A percentile compares a stretch with the other conserved stretches of the same genome.
Conservation (phyloP, 805 yeast genomes). For the Yamadazyma ubonensis region DNA sequence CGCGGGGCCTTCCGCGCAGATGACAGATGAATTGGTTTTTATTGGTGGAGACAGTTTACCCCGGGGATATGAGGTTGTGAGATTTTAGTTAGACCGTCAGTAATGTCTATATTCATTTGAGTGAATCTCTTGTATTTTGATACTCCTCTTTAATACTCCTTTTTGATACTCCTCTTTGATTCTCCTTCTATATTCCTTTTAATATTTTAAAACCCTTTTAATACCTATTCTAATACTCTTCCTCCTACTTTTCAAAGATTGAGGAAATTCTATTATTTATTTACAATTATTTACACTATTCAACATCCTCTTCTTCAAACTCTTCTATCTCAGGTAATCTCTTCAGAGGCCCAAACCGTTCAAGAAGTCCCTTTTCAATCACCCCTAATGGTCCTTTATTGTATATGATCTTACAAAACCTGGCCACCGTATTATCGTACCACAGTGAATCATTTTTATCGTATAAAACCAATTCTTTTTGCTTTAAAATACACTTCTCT, state of each 20-base stretch:
- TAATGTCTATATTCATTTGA: no score
- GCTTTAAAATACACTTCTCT: conserved; percentile 28
- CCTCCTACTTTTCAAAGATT: neutral
- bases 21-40: conserved; percentile 8
- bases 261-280: conserved; percentile 21
- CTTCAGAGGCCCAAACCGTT: conserved; percentile 37
- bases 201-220: no score
- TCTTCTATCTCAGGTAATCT: conserved; percentile 39
- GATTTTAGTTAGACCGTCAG: no score
- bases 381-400: conserved; percentile 43
- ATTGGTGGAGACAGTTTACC: conserved; percentile 7
- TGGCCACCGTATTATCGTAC: conserved; percentile 33
- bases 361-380: conserved; percentile 38
- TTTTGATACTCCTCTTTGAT: no score
- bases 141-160: no score
- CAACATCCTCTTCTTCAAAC: conserved; percentile 43
- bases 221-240: no score
- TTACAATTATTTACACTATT: no score
- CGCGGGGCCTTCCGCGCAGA: conserved; percentile 11
- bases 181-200: no score
- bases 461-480: conserved; percentile 23
- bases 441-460: conserved; percentile 27
- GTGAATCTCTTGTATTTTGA: no score
- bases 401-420: conserved; percentile 40
- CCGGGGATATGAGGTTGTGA: neutral